Base-by-base conservation (phyloP, 305 asterid species). In the Fraxinus floribunda region DNA sequence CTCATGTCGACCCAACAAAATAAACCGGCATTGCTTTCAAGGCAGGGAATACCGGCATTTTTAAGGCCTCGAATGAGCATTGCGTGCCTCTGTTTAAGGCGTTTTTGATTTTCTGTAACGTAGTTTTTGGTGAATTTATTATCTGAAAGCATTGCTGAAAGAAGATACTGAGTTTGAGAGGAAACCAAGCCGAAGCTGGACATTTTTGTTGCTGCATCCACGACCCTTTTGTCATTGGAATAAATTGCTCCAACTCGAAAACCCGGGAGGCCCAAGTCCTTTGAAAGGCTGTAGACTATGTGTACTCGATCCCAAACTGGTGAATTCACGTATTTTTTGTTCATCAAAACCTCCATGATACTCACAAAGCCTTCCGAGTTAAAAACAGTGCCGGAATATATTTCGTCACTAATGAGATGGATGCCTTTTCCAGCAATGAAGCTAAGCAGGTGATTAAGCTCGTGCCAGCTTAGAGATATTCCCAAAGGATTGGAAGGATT, bases 221-320 rank as follows among this genome's bases (percentile, higher is more conserved):
- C 82, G 5, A 79, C 82, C 77, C 26, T 22, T 11, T 4, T 52
- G 18, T 84, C 66, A 46, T 84, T 84, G 4, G 86, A 80, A 49
- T 84, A 84, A 64, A 84, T 79, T 2, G 86, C 81, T 1, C 84
- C 86, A 2, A 84, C 77, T 7, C 86, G 84, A 55, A 80, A 84
- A 75, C 86, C 86, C 0, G 86, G 86, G n/a, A 84, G 83, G 29
- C 84, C 86, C 9, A 84, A 66, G 38, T 84, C 86, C 39, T 84
- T 84, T 4, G 83, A 84, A 16, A 84, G 84, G 35, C 86, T 84
- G 76, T 84, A 79, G 16, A 84, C 86, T 30, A 84, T 84, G 84
- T 84, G 86, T 41, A 84, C 86, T 34, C 81, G 75, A 1, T 80
- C 77, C 86, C 86, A 84, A 79, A 66, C 15, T 44, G 49, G 15